Evolutionary conservation across 1,284 basidiomycete genomes (phyloP).

Genomic region (Leccinum griseonigrum): DNA sequence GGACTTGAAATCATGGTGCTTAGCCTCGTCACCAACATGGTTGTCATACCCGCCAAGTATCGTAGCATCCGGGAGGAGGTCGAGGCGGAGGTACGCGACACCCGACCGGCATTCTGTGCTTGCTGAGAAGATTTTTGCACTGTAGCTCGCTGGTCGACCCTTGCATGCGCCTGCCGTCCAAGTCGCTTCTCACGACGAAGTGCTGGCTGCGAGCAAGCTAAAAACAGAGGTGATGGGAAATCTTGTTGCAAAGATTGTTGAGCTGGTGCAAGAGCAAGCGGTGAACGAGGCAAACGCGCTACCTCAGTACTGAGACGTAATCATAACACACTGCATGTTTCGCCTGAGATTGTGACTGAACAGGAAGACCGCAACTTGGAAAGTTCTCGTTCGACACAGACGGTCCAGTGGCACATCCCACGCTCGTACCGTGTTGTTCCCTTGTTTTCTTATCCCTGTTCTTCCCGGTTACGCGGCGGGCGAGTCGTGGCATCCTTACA

Average conservation of each 20-base stretch:
- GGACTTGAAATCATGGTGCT: slow-evolving; percentile 73
- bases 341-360: neutral
- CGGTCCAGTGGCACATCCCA: slow-evolving; percentile 15
- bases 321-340: neutral
- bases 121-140: slow-evolving; percentile 2
- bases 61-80: slow-evolving; percentile 72
- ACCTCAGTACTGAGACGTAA: neutral
- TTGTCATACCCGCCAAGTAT: slow-evolving; percentile 71
- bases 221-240: slow-evolving; percentile 71
- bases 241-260: slow-evolving; percentile 64
- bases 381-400: neutral
- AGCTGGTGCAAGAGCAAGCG: slow-evolving; percentile 33
- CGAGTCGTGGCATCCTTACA: slow-evolving; percentile 19
- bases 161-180: slow-evolving; percentile 41
- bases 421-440: slow-evolving; percentile 25
- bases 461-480: slow-evolving; percentile 22
- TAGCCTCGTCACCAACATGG: slow-evolving; percentile 80
- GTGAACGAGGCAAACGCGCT: slow-evolving; percentile 4
- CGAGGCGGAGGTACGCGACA: slow-evolving; percentile 59
- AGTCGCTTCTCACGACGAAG: slow-evolving; percentile 80
- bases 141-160: slow-evolving; percentile 59
- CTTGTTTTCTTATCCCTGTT: slow-evolving; percentile 1
- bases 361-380: neutral
- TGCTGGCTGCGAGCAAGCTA: slow-evolving; percentile 63
- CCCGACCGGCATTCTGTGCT: neutral